phyloP scores from a whole-genome alignment of 2,329 filamentous ascomycete genomes.

The Fusarium nodosum region DNA sequence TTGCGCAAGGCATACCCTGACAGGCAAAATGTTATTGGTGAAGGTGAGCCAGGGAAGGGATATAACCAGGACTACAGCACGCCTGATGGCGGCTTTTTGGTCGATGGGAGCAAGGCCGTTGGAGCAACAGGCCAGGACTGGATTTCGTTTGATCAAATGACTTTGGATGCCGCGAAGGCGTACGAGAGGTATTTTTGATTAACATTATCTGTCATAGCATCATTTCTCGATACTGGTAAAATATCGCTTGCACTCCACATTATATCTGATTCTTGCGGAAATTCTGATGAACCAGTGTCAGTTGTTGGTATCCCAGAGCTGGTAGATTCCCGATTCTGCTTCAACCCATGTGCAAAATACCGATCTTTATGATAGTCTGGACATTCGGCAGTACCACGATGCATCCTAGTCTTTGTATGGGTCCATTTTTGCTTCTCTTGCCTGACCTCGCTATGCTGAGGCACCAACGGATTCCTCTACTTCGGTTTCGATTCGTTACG shows the following conservation, averaged over 20 bases:
- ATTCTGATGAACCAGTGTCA: not conserved
- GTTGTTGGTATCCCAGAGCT: not conserved
- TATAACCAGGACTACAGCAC: constrained; percentile 12
- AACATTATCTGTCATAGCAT: too few relatives aligned
- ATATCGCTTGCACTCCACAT: too few relatives aligned
- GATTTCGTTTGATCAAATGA: constrained; percentile 22
- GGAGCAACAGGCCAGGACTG: constrained; percentile 14
- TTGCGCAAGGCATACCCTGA: constrained; percentile 16
- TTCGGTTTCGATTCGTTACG: too few relatives aligned
- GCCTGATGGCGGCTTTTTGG: not conserved
- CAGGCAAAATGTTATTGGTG: not conserved
- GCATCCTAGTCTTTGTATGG: not conserved
- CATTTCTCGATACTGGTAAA: accelerated
- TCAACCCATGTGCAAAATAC: not conserved
- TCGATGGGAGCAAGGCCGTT: constrained; percentile 13
- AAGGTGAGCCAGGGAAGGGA: constrained; percentile 3
- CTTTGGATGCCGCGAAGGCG: constrained; percentile 9
- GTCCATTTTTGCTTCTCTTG: not conserved
- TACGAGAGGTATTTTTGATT: constrained; percentile 20
- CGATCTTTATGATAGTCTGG: not conserved
- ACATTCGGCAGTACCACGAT: not conserved
- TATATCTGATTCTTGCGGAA: too few relatives aligned
- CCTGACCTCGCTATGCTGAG: too few relatives aligned
- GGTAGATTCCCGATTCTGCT: not conserved
- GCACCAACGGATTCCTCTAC: not conserved